Evolutionary conservation across 176 grass and related monocot species (phyloP), one percentile per base, ranked within the genome.

Genomic region (Eragrostis nindensis): DNA sequence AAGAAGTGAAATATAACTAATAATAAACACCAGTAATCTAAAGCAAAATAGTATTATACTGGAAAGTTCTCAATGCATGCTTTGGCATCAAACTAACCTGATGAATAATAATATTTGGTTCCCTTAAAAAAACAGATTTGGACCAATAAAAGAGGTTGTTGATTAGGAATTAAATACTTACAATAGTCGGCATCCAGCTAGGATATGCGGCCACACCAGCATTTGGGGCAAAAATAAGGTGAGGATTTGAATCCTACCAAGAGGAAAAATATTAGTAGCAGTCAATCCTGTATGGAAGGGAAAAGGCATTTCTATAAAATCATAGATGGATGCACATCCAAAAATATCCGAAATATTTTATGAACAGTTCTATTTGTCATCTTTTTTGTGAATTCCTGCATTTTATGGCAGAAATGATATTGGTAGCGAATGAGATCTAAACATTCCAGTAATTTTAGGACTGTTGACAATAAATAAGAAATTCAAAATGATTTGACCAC

Each of bases 151-250:
- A 0, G 14, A 68, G 62, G 27, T 43, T 29, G 22, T 25, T 68
- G 68, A 61, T 63, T 70, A 79, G 6, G 38, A 53, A 63, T 16
- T 43, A 61, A 76, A 81, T 63, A 89, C 96, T 85, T 88, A 98
- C 92, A 80, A 98, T 86, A 73, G 96, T 93, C 57, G 96, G 88
- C 78, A 84, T 78, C 96, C 96, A 98, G 68, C 78, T 93, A 87
- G 88, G 86, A 85, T 93, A 95, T 56, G 96, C 96, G 46, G 96
- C 92, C 39, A 98, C 78, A 87, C 96, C 92, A 36, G 96, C 96
- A 98, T 98, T 98, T 80, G 90, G 88, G 66, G 90, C 96, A 83
- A 98, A 21, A 77, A 98, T 88, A 78, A 98, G 73, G 73, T 93
- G 72, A 38, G 92, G 96, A 65, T 74, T 82, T 43, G 96, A 93